Percentiles rank a stretch among this genome's conserved stretches.
Evolutionary conservation across 1,139 yeast genomes (phyloP).

Genomic region (Pichia sorboxylosa): DNA sequence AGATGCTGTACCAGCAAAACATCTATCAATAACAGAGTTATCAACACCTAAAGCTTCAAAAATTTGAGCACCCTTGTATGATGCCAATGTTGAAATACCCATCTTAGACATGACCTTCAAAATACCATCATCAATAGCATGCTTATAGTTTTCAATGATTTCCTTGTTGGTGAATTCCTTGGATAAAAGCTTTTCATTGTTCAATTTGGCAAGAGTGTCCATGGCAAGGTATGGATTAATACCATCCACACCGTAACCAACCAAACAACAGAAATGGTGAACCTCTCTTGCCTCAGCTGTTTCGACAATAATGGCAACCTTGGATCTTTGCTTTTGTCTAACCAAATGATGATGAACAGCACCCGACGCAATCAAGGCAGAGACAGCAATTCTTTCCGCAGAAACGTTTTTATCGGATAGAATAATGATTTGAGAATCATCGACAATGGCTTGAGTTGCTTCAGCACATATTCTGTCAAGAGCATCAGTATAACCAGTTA

Average conservation of each 20-base stretch:
- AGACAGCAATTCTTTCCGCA: constrained; percentile 60
- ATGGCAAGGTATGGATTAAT: constrained; percentile 87
- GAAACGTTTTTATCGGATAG: constrained; percentile 61
- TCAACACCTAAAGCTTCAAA: constrained; percentile 95
- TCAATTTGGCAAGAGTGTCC: constrained; percentile 80
- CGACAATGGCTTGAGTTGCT: constrained; percentile 76
- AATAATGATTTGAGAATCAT: constrained; percentile 61
- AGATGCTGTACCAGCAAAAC: constrained; percentile 96
- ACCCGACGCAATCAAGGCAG: constrained; percentile 91
- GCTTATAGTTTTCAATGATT: constrained; percentile 65
- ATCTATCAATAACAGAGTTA: constrained; percentile 86
- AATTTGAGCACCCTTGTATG: constrained; percentile 97
- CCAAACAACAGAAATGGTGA: constrained; percentile 86
- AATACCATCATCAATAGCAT: constrained; percentile 81
- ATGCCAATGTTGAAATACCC: constrained; percentile 97
- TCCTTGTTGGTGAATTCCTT: constrained; percentile 44
- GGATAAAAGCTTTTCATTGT: constrained; percentile 64
- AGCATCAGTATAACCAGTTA: constrained; percentile 73
- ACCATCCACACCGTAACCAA: constrained; percentile 97
- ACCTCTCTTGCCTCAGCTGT: constrained; percentile 97
- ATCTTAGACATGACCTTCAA: constrained; percentile 96
- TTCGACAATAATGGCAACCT: constrained; percentile 83
- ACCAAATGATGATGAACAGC: constrained; percentile 96
- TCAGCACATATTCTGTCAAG: constrained; percentile 80
- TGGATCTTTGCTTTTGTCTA: constrained; percentile 90